Evolutionary conservation across 495 filamentous ascomycete species (phyloP), one percentile per base, ranked within the genome.

Genomic region (Pseudoneurospora amorphoporcata): DNA sequence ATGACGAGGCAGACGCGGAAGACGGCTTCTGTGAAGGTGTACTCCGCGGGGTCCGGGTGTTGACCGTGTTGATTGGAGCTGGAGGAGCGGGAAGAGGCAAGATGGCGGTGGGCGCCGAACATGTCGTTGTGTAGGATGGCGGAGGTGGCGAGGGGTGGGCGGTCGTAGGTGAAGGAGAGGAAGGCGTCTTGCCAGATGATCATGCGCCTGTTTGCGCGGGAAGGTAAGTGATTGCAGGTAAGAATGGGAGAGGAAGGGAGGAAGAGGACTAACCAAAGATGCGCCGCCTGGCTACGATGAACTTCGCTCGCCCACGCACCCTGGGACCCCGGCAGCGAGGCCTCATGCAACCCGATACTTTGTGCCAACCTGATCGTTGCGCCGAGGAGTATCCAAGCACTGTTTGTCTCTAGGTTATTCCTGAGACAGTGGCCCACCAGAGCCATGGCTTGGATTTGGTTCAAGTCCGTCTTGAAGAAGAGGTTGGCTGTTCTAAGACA

Each of bases 401-500:
- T 71, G 12, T 71, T 71, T 4, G 69, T 71, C 69, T 71, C 69
- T 0, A 71, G 19, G 4, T 71, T 71, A 38, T 71, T 71, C 41
- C 69, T 10, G 10, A 71, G 32, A 19, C 39, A 71, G 10, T 71
- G 69, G 10, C 69, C 16, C 6, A 71, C 69, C 3, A 71, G 40
- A 7, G 69, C 69, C 69, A 71, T 23, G 41, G 69, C 41, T 45
- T 71, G 69, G 39, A 71, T 71, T 41, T 71, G 69, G 69, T 47
- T 71, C n/a, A 71, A 12, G 9, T 71, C 40, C 4, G 69, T 71
- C 39, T 71, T 71, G 69, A 58, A 32, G 17, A 71, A 71, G 42
- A 71, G 69, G 32, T 71, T 71, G 10, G 69, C 69, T 12, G 69
- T 19, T 35, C 69, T 5, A 5, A 71, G 40, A 12, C 69, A 71